phyloP scores from a whole-genome alignment of 2,329 filamentous ascomycete genomes.

The Aspergillus pseudoviridinutans region DNA sequence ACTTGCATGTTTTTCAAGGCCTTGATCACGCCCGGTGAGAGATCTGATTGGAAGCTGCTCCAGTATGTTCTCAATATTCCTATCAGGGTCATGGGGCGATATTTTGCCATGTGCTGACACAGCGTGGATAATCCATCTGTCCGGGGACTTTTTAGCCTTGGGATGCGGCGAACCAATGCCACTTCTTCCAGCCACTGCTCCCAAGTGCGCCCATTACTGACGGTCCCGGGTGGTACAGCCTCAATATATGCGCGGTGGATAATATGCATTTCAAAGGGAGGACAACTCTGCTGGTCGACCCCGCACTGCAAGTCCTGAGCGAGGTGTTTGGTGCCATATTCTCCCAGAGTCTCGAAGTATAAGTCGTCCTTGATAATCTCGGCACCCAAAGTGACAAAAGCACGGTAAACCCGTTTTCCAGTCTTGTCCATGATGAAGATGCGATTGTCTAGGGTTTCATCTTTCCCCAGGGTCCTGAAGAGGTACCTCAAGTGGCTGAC shows the following conservation, averaged over 20 bases:
- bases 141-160: constrained; percentile 1
- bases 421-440: constrained; percentile 4
- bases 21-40: neutral
- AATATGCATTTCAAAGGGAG: neutral
- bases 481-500: constrained; percentile 1
- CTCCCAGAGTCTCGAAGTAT: constrained; percentile 1
- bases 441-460: neutral
- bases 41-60: neutral
- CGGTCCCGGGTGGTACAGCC: neutral
- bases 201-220: constrained; percentile 1
- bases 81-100: neutral
- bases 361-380: neutral
- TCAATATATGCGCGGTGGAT: constrained; percentile 2
- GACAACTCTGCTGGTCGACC: neutral
- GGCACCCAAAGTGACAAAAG: neutral
- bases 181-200: constrained; percentile 3
- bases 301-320: neutral
- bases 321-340: neutral
- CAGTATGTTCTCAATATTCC: constrained; percentile 1
- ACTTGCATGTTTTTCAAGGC: no score
- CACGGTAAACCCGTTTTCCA: neutral
- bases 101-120: neutral
- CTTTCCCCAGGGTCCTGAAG: neutral
- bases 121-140: neutral
- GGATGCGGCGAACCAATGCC: constrained; percentile 1